Evolutionary conservation across 441 rosid species (phyloP).

Genomic region (Cnidoscolus chayamansa): DNA sequence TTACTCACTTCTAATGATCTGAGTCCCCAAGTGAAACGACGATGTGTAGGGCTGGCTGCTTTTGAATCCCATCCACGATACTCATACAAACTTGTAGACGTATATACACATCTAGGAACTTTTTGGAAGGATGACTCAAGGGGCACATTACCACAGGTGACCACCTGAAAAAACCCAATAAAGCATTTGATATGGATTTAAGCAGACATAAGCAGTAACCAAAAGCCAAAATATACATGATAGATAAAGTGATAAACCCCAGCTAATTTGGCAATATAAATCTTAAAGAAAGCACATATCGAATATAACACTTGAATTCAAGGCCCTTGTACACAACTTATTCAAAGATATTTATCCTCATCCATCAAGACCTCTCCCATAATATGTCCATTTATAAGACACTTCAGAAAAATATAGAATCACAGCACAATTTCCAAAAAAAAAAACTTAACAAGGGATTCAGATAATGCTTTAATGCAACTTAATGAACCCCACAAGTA

Average conservation of each 20-base stretch:
- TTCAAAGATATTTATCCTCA: slow-evolving; percentile 3
- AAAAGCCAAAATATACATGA: not conserved
- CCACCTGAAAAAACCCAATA: slow-evolving; percentile 54
- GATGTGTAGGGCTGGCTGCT: slow-evolving; percentile 91
- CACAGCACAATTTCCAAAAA: not conserved
- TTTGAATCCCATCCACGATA: slow-evolving; percentile 97
- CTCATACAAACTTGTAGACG: slow-evolving; percentile 84
- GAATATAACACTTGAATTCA: not conserved
- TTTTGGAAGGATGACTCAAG: slow-evolving; percentile 94
- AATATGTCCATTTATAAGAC: no score
- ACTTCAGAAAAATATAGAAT: not conserved
- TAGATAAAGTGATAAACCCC: not conserved
- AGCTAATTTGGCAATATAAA: not conserved
- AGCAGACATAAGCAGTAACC: not conserved
- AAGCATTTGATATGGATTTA: slow-evolving; percentile 11
- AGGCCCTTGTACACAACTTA: not conserved
- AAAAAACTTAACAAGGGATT: not conserved
- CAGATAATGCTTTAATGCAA: not conserved
- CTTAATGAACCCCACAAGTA: not conserved
- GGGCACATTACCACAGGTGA: slow-evolving; percentile 96
- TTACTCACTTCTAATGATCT: slow-evolving; percentile 77
- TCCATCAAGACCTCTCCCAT: not conserved
- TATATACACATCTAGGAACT: slow-evolving; percentile 95
- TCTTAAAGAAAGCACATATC: not conserved
- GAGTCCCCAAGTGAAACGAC: slow-evolving; percentile 92